These are phyloP conservation scores for Lactuca sativa DNA, from an alignment of 129 eudicot species.

Conservation along the genomic window DNA sequence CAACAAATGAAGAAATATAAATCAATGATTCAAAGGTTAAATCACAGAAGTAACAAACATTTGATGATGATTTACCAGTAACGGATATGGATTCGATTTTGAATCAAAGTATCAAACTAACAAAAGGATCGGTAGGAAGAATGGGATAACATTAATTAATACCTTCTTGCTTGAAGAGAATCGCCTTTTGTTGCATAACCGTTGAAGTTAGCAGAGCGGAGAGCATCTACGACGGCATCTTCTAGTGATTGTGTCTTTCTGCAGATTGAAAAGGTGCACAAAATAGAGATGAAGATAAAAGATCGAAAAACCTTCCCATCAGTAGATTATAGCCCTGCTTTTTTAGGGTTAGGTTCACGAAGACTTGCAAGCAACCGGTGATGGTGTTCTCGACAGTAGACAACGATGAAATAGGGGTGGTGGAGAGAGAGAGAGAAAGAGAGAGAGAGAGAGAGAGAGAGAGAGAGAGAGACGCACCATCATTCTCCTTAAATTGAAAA, in stretches of 20 bases:
- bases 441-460: no score
- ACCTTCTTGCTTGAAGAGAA: constrained; percentile 42
- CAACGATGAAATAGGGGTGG: no score
- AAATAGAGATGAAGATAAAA: no score
- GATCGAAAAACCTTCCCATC: no score
- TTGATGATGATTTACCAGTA: neutral
- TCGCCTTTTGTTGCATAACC: constrained; percentile 55
- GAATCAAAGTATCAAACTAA: neutral
- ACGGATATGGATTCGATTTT: neutral
- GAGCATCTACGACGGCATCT: constrained; percentile 51
- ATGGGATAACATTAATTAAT: neutral
- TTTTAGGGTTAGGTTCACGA: no score
- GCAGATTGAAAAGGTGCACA: constrained; percentile 36
- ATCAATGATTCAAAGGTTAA: neutral
- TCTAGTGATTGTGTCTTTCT: constrained; percentile 39
- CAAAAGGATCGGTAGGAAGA: neutral
- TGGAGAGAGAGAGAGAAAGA: no score
- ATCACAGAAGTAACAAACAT: neutral
- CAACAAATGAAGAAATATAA: neutral
- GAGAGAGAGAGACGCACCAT: no score
- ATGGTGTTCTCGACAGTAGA: no score
- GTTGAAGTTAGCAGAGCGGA: constrained; percentile 47
- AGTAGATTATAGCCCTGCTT: no score
- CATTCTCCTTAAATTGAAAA: no score
- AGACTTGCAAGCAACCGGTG: no score